These are phyloP conservation scores for Amphichorda felina DNA, from an alignment of 2,329 filamentous ascomycete genomes.

Conservation along the genomic window DNA sequence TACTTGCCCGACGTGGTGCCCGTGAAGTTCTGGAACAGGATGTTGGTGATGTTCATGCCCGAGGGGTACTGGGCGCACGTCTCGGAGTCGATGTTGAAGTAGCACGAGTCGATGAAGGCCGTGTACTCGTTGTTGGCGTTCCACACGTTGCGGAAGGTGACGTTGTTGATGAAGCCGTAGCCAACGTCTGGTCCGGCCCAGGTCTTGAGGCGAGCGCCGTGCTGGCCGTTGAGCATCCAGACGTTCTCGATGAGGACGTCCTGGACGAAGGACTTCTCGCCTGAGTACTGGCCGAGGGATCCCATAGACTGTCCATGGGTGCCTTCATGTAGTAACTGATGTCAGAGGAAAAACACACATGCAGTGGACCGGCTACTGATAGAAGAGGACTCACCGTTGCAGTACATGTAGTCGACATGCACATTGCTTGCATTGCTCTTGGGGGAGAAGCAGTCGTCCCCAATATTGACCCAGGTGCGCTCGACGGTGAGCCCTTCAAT, in stretches of 20 bases:
- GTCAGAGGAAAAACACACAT: no score
- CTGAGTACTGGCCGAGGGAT: conserved; percentile 43
- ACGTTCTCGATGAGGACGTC: conserved; percentile 48
- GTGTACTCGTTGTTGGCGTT: conserved; percentile 45
- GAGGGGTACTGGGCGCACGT: conserved; percentile 42
- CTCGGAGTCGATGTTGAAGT: conserved; percentile 40
- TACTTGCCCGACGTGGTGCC: conserved; percentile 44
- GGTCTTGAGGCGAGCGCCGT: conserved; percentile 46
- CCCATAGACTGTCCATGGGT: conserved; percentile 47
- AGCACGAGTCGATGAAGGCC: conserved; percentile 49
- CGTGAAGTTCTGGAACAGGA: conserved; percentile 45
- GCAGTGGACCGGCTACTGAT: no score
- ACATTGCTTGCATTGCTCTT: no score
- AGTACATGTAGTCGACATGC: no score
- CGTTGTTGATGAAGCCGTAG: conserved; percentile 48
- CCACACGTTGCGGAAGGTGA: conserved; percentile 48
- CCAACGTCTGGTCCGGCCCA: conserved; percentile 47
- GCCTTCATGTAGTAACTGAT: no score
- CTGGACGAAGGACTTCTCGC: conserved; percentile 41
- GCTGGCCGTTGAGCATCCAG: conserved; percentile 35
- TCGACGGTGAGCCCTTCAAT: no score
- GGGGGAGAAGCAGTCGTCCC: no score
- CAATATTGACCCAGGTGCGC: no score
- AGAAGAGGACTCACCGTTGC: no score
- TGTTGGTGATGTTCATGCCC: conserved; percentile 44